A percentile compares a stretch with the other conserved stretches of the same genome.
Evolutionary conservation across 768 basidiomycete species (phyloP).

Genomic region (Boletus edulis): DNA sequence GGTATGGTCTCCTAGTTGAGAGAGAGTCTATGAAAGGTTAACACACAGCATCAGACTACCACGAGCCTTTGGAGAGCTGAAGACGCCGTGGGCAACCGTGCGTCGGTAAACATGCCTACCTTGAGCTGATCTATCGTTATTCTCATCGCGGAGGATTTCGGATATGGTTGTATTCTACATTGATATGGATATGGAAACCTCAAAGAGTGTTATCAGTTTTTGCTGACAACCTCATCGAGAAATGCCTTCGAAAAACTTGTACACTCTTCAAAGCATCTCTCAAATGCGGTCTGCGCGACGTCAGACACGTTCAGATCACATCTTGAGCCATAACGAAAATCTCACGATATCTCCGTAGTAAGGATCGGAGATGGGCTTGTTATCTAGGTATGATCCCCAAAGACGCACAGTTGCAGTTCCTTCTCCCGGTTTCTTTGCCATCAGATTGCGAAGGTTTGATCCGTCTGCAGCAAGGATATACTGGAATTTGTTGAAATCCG

Average conservation of each 20-base stretch:
- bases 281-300: slow-evolving; percentile 61
- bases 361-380: slow-evolving; percentile 75
- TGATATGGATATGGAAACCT: background rate
- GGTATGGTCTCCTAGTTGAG: slow-evolving; percentile 36
- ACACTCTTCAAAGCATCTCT: slow-evolving; percentile 77
- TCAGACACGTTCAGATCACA: slow-evolving; percentile 3
- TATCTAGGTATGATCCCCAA: slow-evolving; percentile 80
- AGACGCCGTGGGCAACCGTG: slow-evolving; percentile 74
- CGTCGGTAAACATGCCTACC: slow-evolving; percentile 87
- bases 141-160: background rate
- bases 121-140: slow-evolving; percentile 37
- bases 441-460: slow-evolving; percentile 64
- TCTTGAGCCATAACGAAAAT: slow-evolving; percentile 2
- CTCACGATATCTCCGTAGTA: slow-evolving; percentile 74
- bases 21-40: background rate
- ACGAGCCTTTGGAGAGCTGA: slow-evolving; percentile 92
- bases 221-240: slow-evolving; percentile 57
- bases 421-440: slow-evolving; percentile 49
- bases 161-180: slow-evolving; percentile 7
- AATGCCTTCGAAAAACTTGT: slow-evolving; percentile 73
- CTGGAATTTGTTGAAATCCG: slow-evolving; percentile 74
- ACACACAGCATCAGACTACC: slow-evolving; percentile 57
- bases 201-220: slow-evolving; percentile 15
- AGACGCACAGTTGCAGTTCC: slow-evolving; percentile 65
- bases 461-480: slow-evolving; percentile 87